Percentiles rank a stretch among this genome's conserved stretches.
These are phyloP conservation scores for Chlamydomonas reinhardtii DNA, from an alignment of 163 green algal species.

Conservation along the genomic window DNA sequence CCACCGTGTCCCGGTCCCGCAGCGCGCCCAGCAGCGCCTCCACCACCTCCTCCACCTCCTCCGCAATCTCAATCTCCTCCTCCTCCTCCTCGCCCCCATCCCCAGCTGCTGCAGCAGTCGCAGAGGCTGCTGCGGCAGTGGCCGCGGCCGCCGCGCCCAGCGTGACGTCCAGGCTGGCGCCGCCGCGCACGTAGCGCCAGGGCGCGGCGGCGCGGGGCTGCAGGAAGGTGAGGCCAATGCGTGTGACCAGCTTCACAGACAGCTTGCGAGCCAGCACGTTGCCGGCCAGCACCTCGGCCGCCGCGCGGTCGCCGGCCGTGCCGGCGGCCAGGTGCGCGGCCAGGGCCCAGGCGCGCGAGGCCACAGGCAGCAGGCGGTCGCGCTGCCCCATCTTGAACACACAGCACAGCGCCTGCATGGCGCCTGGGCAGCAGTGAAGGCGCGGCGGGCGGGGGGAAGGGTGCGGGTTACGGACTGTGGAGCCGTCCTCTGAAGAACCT, in stretches of 20 bases:
- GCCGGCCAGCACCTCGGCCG: neutral
- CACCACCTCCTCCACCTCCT: constrained; percentile 77
- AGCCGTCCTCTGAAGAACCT: too few species aligned
- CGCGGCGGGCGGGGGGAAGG: too few species aligned
- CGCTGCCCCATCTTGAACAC: constrained; percentile 82
- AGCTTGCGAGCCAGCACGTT: constrained; percentile 83
- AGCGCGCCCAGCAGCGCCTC: constrained; percentile 83
- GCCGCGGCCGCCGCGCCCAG: neutral
- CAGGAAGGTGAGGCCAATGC: constrained; percentile 87
- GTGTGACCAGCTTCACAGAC: constrained; percentile 88
- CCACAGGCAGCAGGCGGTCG: constrained; percentile 62
- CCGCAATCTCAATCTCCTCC: constrained; percentile 66
- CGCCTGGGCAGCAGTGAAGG: constrained; percentile 61
- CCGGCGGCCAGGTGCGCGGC: constrained; percentile 26
- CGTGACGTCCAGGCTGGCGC: constrained; percentile 46
- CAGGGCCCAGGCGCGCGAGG: constrained; percentile 63
- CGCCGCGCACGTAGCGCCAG: constrained; percentile 80
- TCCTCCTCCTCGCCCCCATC: constrained; percentile 66
- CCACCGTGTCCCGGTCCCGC: constrained; percentile 93
- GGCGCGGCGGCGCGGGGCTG: constrained; percentile 69
- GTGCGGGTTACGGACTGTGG: too few species aligned
- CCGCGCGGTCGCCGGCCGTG: constrained; percentile 5
- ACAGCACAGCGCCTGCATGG: constrained; percentile 60
- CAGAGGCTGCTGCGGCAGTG: neutral
- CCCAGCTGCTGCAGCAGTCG: neutral